phyloP scores from a whole-genome alignment of 192 early-diverging fungal genomes.

The Coemansia sp. region DNA sequence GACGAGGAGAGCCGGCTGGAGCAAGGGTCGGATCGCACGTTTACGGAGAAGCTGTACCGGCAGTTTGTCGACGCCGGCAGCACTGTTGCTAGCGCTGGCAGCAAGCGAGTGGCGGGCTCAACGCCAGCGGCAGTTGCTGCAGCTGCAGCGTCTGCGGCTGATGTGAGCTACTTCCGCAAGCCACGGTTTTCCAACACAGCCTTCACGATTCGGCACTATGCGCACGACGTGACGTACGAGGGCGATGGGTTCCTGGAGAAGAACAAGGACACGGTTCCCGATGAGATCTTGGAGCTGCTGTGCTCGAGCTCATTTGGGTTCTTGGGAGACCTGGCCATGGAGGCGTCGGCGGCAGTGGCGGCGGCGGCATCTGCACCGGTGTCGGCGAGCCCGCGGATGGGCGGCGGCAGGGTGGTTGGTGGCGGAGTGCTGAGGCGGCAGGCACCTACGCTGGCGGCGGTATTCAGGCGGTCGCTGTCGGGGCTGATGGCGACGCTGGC shows the following conservation, averaged over 20 bases:
- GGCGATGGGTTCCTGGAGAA: conserved; percentile 96
- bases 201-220: conserved; percentile 95
- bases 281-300: conserved; percentile 63
- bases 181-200: conserved; percentile 87
- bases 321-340: conserved; percentile 23
- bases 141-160: conserved; percentile 9
- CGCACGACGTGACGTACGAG: conserved; percentile 92
- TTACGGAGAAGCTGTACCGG: conserved; percentile 51
- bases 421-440: conserved; percentile 32
- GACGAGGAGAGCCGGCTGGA: conserved; percentile 71
- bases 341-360: neutral
- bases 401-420: conserved; percentile 7
- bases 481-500: conserved; percentile 92
- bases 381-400: conserved; percentile 9
- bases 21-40: conserved; percentile 50
- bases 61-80: conserved; percentile 23
- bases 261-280: conserved; percentile 96
- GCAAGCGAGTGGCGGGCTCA: neutral
- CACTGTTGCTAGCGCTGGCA: neutral
- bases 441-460: conserved; percentile 49
- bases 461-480: conserved; percentile 69
- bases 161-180: conserved; percentile 73
- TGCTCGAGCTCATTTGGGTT: conserved; percentile 45
- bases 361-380: neutral
- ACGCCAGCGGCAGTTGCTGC: neutral